Base-by-base conservation (phyloP, 2,329 filamentous ascomycete genomes). In the Talaromyces sp. region DNA sequence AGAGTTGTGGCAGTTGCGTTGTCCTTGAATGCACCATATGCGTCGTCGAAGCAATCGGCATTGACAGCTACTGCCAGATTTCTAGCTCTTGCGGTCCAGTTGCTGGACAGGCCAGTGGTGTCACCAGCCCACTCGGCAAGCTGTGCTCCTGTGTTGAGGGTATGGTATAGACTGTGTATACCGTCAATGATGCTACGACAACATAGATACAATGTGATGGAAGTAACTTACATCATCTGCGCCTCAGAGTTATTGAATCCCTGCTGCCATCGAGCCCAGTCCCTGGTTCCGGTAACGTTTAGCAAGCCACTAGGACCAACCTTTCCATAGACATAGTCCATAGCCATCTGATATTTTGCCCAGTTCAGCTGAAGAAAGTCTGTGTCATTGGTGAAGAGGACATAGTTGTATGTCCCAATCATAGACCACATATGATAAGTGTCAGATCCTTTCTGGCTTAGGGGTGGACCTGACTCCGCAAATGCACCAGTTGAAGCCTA, bases 381-480 rank as follows among this genome's bases (percentile, higher is more conserved):
- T 4, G 80, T 74, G 64, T 88, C 83, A 27, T 83, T 82, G 0
- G 84, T 83, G 68, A 81, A 87, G 1, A 87, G 76, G 53, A 85
- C 78, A 69, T 88, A 88, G 61, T 86, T 85, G 71, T 85, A 85
- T 5, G 83, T 84, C 2, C 85, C 84, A 51, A 88, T 84, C 73
- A 88, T 80, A 1, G 82, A 83, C 76, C 84, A 84, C 71, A 86
- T 80, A 59, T 77, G 76, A 63, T 77, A 77, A 7, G 75, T 77
- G 43, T 77, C 76, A 17, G 73, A 75, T 53, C 71, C 68, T 19
- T 72, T 75, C 63, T 75, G 74, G 43, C 72, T 74, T 22, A 77
- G 69, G 17, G 74, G 75, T 43, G 75, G 75, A 1, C 76, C 73
- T 3, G 75, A 75, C 64, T 77, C 76, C 43, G 72, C 73, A 63